Evolutionary conservation across 345 rosid genomes (phyloP).

Genomic region (Salix dunnii): DNA sequence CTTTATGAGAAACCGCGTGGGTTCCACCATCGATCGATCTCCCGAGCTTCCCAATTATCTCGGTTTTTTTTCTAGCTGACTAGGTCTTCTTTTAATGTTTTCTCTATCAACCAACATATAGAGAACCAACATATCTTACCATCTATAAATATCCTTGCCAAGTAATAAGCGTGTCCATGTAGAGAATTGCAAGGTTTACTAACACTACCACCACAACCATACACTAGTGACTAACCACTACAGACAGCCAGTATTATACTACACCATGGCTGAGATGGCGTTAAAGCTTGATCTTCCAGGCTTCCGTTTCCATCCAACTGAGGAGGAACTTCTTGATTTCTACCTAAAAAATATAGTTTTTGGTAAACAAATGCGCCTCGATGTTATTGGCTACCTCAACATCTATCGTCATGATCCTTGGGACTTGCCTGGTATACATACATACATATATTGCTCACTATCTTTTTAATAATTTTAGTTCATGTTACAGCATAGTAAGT

Average conservation of each 20-base stretch:
- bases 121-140: background rate
- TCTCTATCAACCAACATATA: background rate
- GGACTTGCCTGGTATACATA: slow-evolving; percentile 69
- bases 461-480: background rate
- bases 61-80: background rate
- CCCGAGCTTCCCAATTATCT: background rate
- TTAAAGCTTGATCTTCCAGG: slow-evolving; percentile 68
- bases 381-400: slow-evolving; percentile 64
- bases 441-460: background rate
- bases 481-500: background rate
- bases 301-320: slow-evolving; percentile 90
- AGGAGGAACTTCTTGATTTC: slow-evolving; percentile 83
- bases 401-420: slow-evolving; percentile 74
- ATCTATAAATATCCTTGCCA: slow-evolving; percentile 17
- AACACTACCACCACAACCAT: background rate
- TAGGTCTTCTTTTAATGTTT: slow-evolving; percentile 21
- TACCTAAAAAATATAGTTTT: slow-evolving; percentile 70
- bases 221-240: background rate
- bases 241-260: background rate
- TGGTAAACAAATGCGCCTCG: slow-evolving; percentile 39
- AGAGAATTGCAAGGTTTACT: background rate
- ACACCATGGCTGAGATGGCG: slow-evolving; percentile 28
- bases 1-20: slow-evolving; percentile 45
- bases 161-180: background rate
- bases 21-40: slow-evolving; percentile 25